phyloP scores from a whole-genome alignment of 2,329 filamentous ascomycete genomes.

The Graphilbum fragrans region DNA sequence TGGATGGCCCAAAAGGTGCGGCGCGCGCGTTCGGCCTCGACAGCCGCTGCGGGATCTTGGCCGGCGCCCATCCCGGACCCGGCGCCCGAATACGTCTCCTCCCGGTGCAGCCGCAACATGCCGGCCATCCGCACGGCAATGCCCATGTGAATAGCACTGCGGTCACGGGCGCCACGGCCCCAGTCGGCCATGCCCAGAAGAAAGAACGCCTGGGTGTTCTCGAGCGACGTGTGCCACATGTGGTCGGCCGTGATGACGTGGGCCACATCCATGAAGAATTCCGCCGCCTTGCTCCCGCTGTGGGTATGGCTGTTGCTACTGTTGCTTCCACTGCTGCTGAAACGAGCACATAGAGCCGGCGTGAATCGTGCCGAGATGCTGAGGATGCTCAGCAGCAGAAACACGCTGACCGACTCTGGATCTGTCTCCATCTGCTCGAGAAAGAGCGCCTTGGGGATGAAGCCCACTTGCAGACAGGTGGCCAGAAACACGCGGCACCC shows the following conservation, averaged over 20 bases:
- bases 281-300: constrained; percentile 6
- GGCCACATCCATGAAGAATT: constrained; percentile 13
- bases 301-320: constrained; percentile 12
- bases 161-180: too few species aligned
- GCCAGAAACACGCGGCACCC: constrained; percentile 2
- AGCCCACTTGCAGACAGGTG: constrained; percentile 6
- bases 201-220: too few species aligned
- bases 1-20: constrained; percentile 24
- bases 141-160: too few species aligned
- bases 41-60: constrained; percentile 17
- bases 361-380: constrained; percentile 6
- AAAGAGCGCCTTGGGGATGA: constrained; percentile 16
- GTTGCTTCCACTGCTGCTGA: constrained; percentile 11
- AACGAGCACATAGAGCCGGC: constrained; percentile 8
- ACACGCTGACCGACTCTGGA: constrained; percentile 8
- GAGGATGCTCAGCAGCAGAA: constrained; percentile 11
- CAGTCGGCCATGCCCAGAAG: constrained; percentile 19
- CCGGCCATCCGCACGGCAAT: constrained; percentile 34
- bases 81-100: too few species aligned
- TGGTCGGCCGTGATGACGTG: constrained; percentile 8
- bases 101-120: constrained; percentile 39
- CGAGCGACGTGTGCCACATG: too few species aligned
- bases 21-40: constrained; percentile 19
- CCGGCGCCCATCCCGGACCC: too few species aligned
- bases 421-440: constrained; percentile 13